Percentiles rank a stretch among this genome's conserved stretches.
Evolutionary conservation across 805 yeast genomes (phyloP).

Genomic region (Candida sithepensis): DNA sequence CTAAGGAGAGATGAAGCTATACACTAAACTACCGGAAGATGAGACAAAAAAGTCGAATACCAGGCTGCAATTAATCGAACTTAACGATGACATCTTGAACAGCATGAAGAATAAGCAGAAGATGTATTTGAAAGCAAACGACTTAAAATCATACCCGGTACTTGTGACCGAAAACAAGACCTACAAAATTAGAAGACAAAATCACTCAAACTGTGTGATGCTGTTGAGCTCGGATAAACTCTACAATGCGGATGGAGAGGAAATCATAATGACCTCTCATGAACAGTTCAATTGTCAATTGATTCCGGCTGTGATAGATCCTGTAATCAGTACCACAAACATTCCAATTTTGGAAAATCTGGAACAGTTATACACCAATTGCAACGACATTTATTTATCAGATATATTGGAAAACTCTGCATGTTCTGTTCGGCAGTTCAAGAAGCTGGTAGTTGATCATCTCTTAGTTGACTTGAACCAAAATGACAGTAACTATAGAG

Average conservation of each 20-base stretch:
- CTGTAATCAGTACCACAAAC: constrained; percentile 6
- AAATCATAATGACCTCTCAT: constrained; percentile 1
- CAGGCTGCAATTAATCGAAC: constrained; percentile 47
- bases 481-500: background rate
- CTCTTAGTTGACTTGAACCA: background rate
- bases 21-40: constrained; percentile 26
- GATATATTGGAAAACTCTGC: constrained; percentile 8
- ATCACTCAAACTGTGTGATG: constrained; percentile 83
- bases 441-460: background rate
- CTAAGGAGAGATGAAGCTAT: constrained; percentile 22
- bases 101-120: constrained; percentile 14
- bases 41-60: constrained; percentile 6
- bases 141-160: constrained; percentile 39
- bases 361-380: background rate
- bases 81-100: constrained; percentile 44
- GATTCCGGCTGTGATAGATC: constrained; percentile 8
- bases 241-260: background rate
- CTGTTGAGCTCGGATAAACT: constrained; percentile 30
- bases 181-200: constrained; percentile 68
- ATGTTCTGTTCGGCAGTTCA: constrained; percentile 1
- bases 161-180: constrained; percentile 58
- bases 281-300: constrained; percentile 11
- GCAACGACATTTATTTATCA: constrained; percentile 1
- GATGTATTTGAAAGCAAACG: constrained; percentile 19
- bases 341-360: constrained; percentile 11